Conservation (phyloP, 192 early-diverging fungal genomes). For the Linnemannia zychae region DNA sequence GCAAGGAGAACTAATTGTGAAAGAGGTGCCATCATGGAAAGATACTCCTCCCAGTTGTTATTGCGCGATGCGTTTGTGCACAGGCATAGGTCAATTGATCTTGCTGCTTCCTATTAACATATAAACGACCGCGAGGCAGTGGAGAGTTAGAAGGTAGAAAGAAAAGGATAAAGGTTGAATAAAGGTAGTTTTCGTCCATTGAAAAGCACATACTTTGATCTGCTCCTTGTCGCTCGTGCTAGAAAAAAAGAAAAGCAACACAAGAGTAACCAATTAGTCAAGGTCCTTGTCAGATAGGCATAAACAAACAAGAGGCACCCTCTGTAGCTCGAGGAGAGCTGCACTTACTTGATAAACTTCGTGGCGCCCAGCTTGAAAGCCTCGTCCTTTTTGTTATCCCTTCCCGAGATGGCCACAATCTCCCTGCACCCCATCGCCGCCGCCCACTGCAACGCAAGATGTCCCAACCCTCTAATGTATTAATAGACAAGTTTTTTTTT, state of each 20-base stretch:
- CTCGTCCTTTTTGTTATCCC: conserved; percentile 65
- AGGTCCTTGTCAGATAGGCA: no score
- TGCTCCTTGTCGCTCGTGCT: conserved; percentile 13
- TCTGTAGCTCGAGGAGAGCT: no score
- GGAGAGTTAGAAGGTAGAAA: no score
- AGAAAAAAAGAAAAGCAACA: neutral
- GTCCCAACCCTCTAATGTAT: conserved; percentile 65
- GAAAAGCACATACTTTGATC: neutral
- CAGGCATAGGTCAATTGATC: conserved; percentile 42
- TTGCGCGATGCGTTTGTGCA: conserved; percentile 32
- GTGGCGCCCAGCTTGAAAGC: conserved; percentile 69
- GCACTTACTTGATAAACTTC: conserved; percentile 38
- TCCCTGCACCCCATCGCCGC: conserved; percentile 57
- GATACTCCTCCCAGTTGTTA: conserved; percentile 62
- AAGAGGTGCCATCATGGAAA: conserved; percentile 63
- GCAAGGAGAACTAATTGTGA: conserved; percentile 73
- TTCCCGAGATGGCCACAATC: conserved; percentile 66
- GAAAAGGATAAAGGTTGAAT: neutral
- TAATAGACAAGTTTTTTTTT: neutral
- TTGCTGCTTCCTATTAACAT: neutral
- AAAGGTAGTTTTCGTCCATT: neutral
- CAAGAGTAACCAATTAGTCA: neutral
- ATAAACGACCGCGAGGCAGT: neutral
- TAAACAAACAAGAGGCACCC: neutral
- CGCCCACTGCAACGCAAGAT: conserved; percentile 75